Evolutionary conservation across 2,329 filamentous ascomycete species (phyloP).

Genomic region (Xylariaceae sp.): DNA sequence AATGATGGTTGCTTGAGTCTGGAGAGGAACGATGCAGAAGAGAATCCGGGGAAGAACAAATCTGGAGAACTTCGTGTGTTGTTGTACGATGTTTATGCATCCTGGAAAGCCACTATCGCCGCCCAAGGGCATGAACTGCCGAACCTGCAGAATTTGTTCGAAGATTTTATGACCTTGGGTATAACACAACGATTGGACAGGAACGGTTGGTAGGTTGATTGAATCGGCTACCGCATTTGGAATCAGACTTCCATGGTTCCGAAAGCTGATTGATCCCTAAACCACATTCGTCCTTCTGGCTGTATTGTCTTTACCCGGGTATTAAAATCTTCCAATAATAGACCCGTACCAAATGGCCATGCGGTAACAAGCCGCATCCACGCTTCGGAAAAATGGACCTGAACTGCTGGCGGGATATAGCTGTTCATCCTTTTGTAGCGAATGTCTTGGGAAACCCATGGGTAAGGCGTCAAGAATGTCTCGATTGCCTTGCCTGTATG

Average conservation of each 20-base stretch:
- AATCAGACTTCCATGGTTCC: conserved; percentile 27
- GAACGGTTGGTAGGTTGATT: conserved; percentile 29
- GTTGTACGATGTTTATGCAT: conserved; percentile 30
- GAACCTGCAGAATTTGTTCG: conserved; percentile 27
- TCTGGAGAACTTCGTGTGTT: conserved; percentile 23
- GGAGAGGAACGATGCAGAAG: conserved; percentile 18
- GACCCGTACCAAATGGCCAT: conserved; percentile 29
- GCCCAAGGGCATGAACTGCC: conserved; percentile 30
- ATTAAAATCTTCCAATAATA: conserved; percentile 35
- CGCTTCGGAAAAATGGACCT: conserved; percentile 16
- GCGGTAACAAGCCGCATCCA: conserved; percentile 22
- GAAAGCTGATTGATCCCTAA: conserved; percentile 33
- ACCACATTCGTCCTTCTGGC: conserved; percentile 32
- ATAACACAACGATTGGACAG: conserved; percentile 27
- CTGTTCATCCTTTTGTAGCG: neutral
- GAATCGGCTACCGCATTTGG: conserved; percentile 32
- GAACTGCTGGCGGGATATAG: conserved; percentile 1
- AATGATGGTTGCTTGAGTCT: conserved; percentile 10
- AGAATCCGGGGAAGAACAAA: conserved; percentile 27
- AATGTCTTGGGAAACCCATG: neutral
- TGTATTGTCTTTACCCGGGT: conserved; percentile 37
- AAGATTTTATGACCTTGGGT: conserved; percentile 24
- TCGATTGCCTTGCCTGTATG: neutral
- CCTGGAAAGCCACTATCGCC: conserved; percentile 19
- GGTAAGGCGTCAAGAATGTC: neutral